Conservation (phyloP, 2,329 filamentous ascomycete genomes). For the Neonectria magnoliae region DNA sequence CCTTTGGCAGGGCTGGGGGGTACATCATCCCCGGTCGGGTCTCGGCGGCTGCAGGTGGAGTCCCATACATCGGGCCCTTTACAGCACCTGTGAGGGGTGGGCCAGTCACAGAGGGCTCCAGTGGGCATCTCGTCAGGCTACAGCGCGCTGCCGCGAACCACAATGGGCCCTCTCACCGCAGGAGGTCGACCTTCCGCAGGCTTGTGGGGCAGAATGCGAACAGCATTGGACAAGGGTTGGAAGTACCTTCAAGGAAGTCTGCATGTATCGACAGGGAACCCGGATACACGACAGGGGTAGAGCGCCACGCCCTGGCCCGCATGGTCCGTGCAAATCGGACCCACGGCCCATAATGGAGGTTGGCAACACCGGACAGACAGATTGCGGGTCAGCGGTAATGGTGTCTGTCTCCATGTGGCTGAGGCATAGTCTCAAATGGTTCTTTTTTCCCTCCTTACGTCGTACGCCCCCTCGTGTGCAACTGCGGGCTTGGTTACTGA, state of each 20-base stretch:
- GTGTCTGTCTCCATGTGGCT: conserved; percentile 23
- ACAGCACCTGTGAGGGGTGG: conserved; percentile 13
- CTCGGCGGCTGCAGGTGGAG: conserved; percentile 22
- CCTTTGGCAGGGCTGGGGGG: conserved; percentile 35
- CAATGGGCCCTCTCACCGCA: background rate
- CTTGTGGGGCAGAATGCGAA: conserved; percentile 15
- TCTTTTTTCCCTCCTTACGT: background rate
- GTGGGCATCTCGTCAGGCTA: background rate
- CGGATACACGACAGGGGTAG: conserved; percentile 1
- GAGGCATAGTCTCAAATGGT: conserved; percentile 10
- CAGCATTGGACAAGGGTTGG: conserved; percentile 12
- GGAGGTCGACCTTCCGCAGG: conserved; percentile 1
- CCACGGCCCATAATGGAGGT: conserved; percentile 16
- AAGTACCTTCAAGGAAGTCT: conserved; percentile 17
- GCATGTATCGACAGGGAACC: conserved; percentile 8
- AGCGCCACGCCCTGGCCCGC: conserved; percentile 25
- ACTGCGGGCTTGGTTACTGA: background rate
- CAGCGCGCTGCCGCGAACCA: background rate
- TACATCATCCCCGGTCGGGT: conserved; percentile 23
- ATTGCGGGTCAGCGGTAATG: conserved; percentile 31
- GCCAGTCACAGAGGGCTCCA: conserved; percentile 1
- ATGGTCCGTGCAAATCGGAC: conserved; percentile 30
- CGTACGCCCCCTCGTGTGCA: conserved; percentile 13
- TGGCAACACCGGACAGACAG: conserved; percentile 10
- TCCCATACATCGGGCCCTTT: conserved; percentile 26